Base-by-base conservation (phyloP, 2,329 filamentous ascomycete genomes). In the Alternaria viburni region DNA sequence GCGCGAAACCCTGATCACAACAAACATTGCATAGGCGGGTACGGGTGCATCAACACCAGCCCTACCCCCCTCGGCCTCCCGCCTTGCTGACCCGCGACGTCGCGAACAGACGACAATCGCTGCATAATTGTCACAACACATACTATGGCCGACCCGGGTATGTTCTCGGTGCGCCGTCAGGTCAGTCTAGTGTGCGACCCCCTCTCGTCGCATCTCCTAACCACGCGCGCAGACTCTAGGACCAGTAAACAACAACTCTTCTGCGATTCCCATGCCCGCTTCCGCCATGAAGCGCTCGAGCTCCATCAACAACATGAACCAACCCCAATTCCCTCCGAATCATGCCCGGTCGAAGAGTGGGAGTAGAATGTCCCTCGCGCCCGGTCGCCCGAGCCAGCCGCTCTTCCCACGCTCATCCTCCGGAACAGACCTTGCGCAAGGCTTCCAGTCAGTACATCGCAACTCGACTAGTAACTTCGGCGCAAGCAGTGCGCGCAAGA, bases 281-380 rank as follows among this genome's bases (percentile, higher is more conserved):
- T 98, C 95, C 44, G 93, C 93, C 44, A 91, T 99, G 87, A 99
- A 99, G 84, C 92, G 96, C 79, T 91, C 92, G 28, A 96, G 90
- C 76, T 94, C 93, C 12, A 89, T 89, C 71, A 89, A 89, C 67
- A 88, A 89, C 76, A 85, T 89, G 73, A 86, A 88, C 52, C 70
- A 74, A 41, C 61, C 88, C 87, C 49, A 72, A 49, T 76, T 69
- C 13, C 90, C 88, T 74, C 89, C 89, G 59, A 86, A 86, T 58
- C 89, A 90, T 77, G 89, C 85, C 70, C 93, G 95, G 72, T 93
- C 93, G 26, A 88, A 92, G 73, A 97, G 94, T 66, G 91, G 90
- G 76, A 91, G 90, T 77, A 89, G 92, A 74, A 91, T 96, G 79
- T 95, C 94, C 72, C 92, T 97, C 65, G 94, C 93, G 72, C 88